Conservation (phyloP, 2,329 filamentous ascomycete species). For the Phoma herbarum region DNA sequence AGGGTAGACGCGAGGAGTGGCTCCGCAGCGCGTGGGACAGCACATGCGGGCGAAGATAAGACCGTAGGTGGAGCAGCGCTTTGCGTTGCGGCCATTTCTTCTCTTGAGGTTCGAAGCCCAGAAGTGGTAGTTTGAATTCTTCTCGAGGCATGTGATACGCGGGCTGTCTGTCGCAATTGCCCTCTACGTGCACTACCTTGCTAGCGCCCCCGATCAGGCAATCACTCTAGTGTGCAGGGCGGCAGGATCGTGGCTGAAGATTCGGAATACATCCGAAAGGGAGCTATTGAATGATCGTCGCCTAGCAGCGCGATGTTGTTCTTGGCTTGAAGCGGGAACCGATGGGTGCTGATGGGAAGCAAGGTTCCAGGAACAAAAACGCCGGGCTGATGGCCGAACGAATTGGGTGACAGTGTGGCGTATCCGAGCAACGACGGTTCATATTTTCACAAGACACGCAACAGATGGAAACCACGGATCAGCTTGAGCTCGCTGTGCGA, state of each 20-base stretch:
- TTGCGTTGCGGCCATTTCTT: background rate
- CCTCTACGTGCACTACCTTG: background rate
- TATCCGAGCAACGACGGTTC: background rate
- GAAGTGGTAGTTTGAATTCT: background rate
- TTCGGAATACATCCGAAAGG: slow-evolving; percentile 12
- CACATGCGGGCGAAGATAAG: too few relatives aligned
- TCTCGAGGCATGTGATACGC: background rate
- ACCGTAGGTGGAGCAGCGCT: too few relatives aligned
- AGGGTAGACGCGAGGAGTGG: slow-evolving; percentile 13
- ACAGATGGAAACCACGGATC: background rate
- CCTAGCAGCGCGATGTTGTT: slow-evolving; percentile 2
- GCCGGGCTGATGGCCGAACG: slow-evolving; percentile 8
- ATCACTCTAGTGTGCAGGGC: background rate
- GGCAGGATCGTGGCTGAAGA: slow-evolving; percentile 11
- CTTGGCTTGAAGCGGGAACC: slow-evolving; percentile 6
- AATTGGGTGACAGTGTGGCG: slow-evolving; percentile 5
- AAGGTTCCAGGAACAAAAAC: slow-evolving; percentile 11
- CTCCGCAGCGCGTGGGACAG: slow-evolving; percentile 1
- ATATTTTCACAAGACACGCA: background rate
- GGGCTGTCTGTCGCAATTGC: background rate
- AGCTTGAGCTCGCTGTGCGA: background rate
- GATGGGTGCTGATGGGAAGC: slow-evolving; percentile 9
- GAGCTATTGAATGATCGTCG: slow-evolving; percentile 17
- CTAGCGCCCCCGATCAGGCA: slow-evolving; percentile 12
- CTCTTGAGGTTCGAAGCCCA: background rate